Evolutionary conservation across 1,284 basidiomycete species (phyloP).

Genomic region (Veloporphyrellus conicus): DNA sequence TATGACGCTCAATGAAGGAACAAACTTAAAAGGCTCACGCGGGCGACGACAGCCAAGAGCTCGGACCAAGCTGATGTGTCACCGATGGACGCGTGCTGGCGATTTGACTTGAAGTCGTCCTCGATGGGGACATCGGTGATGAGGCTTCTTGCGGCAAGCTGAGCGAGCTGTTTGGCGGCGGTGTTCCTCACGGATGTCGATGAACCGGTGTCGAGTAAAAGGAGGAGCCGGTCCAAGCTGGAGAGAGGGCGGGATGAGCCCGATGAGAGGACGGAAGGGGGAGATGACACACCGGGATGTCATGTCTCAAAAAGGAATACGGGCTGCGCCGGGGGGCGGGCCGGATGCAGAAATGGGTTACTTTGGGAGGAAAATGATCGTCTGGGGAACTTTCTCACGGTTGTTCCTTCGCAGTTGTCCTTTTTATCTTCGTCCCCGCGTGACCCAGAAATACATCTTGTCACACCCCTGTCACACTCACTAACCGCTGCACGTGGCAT

Average conservation of each 20-base stretch:
- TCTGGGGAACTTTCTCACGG: conserved; percentile 40
- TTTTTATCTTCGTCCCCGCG: conserved; percentile 37
- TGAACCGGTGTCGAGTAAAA: conserved; percentile 87
- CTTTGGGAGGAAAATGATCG: conserved; percentile 40
- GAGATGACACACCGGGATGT: conserved; percentile 55
- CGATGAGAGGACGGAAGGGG: not conserved
- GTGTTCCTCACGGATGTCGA: conserved; percentile 81
- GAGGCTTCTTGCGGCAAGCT: conserved; percentile 79
- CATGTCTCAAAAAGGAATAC: conserved; percentile 47
- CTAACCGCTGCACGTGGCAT: conserved; percentile 10
- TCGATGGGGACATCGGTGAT: conserved; percentile 75
- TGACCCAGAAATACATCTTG: conserved; percentile 28
- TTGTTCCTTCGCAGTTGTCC: conserved; percentile 32
- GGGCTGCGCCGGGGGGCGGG: conserved; percentile 38
- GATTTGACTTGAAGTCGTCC: conserved; percentile 70
- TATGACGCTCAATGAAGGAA: not conserved
- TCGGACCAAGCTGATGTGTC: conserved; percentile 76
- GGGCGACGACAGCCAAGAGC: conserved; percentile 76
- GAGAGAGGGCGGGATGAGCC: conserved; percentile 7
- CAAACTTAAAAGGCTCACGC: conserved; percentile 44
- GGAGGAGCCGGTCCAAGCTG: conserved; percentile 88
- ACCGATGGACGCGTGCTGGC: conserved; percentile 53
- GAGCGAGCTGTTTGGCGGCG: conserved; percentile 89
- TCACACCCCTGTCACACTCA: conserved; percentile 28
- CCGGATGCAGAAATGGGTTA: conserved; percentile 33